These are phyloP conservation scores for Trichomonascaceae sp. DNA, from an alignment of 1,139 yeast genomes.

Conservation along the genomic window DNA sequence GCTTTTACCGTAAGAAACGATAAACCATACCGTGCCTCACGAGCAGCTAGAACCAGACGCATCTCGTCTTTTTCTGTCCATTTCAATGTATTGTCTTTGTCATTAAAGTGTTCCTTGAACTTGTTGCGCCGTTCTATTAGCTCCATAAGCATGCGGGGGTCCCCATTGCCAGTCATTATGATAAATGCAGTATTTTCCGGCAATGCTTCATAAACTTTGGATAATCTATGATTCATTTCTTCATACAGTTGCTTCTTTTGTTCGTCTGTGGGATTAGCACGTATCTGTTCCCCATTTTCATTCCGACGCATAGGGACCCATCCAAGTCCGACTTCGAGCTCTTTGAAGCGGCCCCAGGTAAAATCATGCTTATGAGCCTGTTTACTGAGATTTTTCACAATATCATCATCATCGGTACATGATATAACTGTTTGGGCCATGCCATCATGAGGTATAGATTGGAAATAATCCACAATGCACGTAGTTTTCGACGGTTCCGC, in stretches of 20 bases:
- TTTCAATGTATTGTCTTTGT: slow-evolving; percentile 40
- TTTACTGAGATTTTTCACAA: slow-evolving; percentile 36
- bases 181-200: slow-evolving; percentile 59
- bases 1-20: slow-evolving; percentile 45
- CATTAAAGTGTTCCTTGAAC: slow-evolving; percentile 41
- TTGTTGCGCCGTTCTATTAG: slow-evolving; percentile 40
- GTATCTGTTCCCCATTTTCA: slow-evolving; percentile 7
- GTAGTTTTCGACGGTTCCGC: slow-evolving; percentile 17
- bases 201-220: slow-evolving; percentile 43
- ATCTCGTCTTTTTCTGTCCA: slow-evolving; percentile 51
- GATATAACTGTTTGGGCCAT: slow-evolving; percentile 37
- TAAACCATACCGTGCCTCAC: slow-evolving; percentile 34
- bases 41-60: slow-evolving; percentile 38
- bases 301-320: slow-evolving; percentile 14
- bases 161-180: slow-evolving; percentile 59
- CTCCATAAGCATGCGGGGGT: slow-evolving; percentile 46
- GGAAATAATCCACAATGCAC: slow-evolving; percentile 34
- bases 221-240: slow-evolving; percentile 42
- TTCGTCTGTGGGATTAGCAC: slow-evolving; percentile 6
- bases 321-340: slow-evolving; percentile 43
- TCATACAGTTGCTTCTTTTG: slow-evolving; percentile 23
- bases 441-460: slow-evolving; percentile 33
- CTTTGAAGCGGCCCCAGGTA: slow-evolving; percentile 51
- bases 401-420: slow-evolving; percentile 55
- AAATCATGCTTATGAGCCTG: slow-evolving; percentile 37